These are phyloP conservation scores for Colletotrichum tofieldiae DNA, from an alignment of 2,329 filamentous ascomycete species.

Conservation along the genomic window DNA sequence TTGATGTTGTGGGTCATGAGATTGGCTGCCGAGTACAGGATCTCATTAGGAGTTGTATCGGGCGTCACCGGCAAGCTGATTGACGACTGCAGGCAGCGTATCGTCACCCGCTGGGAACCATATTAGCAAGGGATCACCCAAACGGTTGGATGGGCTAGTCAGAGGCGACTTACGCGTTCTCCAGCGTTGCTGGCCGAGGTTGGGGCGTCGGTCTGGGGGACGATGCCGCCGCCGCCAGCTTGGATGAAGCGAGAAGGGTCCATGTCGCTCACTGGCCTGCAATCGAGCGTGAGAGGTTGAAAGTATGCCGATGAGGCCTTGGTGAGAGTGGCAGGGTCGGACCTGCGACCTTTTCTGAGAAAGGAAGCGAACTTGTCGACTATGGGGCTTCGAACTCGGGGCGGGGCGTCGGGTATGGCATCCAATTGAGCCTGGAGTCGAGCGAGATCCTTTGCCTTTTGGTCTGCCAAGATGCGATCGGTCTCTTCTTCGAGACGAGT, in stretches of 20 bases:
- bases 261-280: constrained; percentile 36
- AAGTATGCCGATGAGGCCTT: constrained; percentile 34
- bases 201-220: constrained; percentile 79
- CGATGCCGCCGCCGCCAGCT: constrained; percentile 62
- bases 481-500: constrained; percentile 64
- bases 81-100: constrained; percentile 80
- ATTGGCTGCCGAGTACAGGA: constrained; percentile 78
- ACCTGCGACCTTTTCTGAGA: constrained; percentile 57
- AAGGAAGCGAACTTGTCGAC: constrained; percentile 66
- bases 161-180: constrained; percentile 74
- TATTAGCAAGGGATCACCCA: constrained; percentile 47
- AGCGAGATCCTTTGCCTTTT: constrained; percentile 65
- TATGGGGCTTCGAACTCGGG: constrained; percentile 58
- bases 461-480: constrained; percentile 64
- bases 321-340: constrained; percentile 50
- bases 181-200: constrained; percentile 85
- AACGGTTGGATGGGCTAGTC: not conserved
- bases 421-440: constrained; percentile 62
- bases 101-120: constrained; percentile 72
- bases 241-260: constrained; percentile 55
- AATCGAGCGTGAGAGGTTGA: constrained; percentile 30
- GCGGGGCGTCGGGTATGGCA: constrained; percentile 52
- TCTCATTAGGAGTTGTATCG: constrained; percentile 81
- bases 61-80: constrained; percentile 81
- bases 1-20: constrained; percentile 76